Conservation (phyloP, 257 asterid genomes). For the Capsicum baccatum region DNA sequence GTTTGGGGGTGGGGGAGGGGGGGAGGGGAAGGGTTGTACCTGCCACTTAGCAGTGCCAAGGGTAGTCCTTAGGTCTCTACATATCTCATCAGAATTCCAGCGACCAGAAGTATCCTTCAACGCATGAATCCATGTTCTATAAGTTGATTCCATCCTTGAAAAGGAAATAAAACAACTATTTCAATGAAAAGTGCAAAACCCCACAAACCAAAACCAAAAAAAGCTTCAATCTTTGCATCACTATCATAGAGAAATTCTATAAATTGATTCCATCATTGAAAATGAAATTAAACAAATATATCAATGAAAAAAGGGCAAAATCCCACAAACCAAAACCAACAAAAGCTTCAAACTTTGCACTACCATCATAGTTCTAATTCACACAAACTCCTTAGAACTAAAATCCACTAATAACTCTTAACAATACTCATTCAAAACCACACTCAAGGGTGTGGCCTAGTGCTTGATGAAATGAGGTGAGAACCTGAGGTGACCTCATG, state of each 20-base stretch:
- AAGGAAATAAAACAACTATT: not conserved
- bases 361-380: no score
- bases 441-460: no score
- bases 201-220: slow-evolving; percentile 9
- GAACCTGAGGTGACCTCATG: no score
- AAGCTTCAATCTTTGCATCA: slow-evolving; percentile 14
- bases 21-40: slow-evolving; percentile 40
- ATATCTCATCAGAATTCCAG: slow-evolving; percentile 77
- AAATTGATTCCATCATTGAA: slow-evolving; percentile 90
- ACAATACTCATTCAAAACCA: no score
- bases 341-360: no score
- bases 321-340: not conserved
- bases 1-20: no score
- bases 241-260: slow-evolving; percentile 44
- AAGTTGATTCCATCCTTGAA: slow-evolving; percentile 91
- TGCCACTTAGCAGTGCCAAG: slow-evolving; percentile 97
- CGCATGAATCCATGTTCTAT: slow-evolving; percentile 91
- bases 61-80: slow-evolving; percentile 76
- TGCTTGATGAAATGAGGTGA: no score
- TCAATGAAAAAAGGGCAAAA: not conserved
- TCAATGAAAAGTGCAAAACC: not conserved
- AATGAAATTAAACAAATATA: not conserved
- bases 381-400: no score
- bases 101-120: slow-evolving; percentile 56
- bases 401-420: no score